Percentiles rank a stretch among this genome's conserved stretches.
Conservation (phyloP, 345 rosid genomes). For the Gossypium raimondii region DNA sequence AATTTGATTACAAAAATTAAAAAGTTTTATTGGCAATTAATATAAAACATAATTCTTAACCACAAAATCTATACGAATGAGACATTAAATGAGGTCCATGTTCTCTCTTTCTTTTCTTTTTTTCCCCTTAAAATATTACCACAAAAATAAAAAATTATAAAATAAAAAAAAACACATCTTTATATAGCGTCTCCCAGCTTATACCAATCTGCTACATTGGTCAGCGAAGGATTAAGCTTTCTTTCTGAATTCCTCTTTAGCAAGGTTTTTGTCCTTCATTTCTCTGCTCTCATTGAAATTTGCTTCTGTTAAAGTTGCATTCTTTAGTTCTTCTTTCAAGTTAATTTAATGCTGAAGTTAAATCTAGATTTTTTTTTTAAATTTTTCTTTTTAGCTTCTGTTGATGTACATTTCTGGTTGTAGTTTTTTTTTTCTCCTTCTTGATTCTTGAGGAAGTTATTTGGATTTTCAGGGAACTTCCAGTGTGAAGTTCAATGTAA, state of each 20-base stretch:
- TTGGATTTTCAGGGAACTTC: conserved; percentile 17
- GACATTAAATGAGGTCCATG: neutral
- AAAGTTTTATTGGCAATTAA: too few relatives aligned
- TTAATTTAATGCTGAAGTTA: neutral
- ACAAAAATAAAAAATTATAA: neutral
- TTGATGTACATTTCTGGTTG: conserved; percentile 23
- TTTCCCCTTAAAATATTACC: neutral
- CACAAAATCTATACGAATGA: too few relatives aligned
- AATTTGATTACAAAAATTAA: too few relatives aligned
- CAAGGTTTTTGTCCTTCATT: conserved; percentile 28
- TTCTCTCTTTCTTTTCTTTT: neutral
- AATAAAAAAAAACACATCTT: conserved; percentile 6
- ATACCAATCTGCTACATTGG: conserved; percentile 14
- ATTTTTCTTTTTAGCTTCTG: neutral
- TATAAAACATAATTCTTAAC: too few relatives aligned
- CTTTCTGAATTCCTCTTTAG: conserved; percentile 27
- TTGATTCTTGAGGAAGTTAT: neutral
- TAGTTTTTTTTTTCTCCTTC: conserved; percentile 25
- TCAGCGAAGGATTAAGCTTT: neutral
- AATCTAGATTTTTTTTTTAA: neutral
- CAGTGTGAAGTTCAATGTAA: neutral
- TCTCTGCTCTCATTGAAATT: conserved; percentile 15
- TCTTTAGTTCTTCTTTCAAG: neutral
- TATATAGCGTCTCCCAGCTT: conserved; percentile 26
- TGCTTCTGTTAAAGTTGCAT: neutral